Evolutionary conservation across 345 rosid species (phyloP).

Genomic region (Populus alba): DNA sequence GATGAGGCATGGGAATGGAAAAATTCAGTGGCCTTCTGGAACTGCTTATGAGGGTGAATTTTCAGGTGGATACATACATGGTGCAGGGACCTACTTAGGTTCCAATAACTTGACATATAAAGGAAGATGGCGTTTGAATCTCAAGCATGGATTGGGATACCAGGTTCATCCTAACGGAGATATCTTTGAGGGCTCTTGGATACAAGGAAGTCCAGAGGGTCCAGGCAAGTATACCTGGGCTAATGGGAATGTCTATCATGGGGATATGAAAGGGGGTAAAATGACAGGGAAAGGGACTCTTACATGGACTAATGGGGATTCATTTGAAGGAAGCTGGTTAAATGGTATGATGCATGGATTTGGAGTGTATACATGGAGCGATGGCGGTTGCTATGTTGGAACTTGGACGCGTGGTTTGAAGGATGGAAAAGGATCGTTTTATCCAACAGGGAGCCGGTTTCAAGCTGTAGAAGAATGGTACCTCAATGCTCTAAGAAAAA

Average conservation of each 20-base stretch:
- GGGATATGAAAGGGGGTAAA: slow-evolving; percentile 93
- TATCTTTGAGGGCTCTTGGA: slow-evolving; percentile 90
- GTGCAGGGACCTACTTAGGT: slow-evolving; percentile 60
- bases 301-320: slow-evolving; percentile 77
- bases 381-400: slow-evolving; percentile 84
- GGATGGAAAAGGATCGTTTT: slow-evolving; percentile 94
- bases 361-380: slow-evolving; percentile 90
- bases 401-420: slow-evolving; percentile 93
- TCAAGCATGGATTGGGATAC: slow-evolving; percentile 86
- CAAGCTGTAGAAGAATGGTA: slow-evolving; percentile 71
- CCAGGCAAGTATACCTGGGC: slow-evolving; percentile 93
- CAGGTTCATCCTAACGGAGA: slow-evolving; percentile 79
- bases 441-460: slow-evolving; percentile 73
- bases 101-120: slow-evolving; percentile 54
- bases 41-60: slow-evolving; percentile 81
- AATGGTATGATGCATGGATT: slow-evolving; percentile 94
- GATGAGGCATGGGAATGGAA: slow-evolving; percentile 84
- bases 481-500: slow-evolving; percentile 71
- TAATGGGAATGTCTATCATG: slow-evolving; percentile 67
- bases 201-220: slow-evolving; percentile 83
- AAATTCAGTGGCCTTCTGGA: slow-evolving; percentile 72
- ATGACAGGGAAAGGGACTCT: slow-evolving; percentile 94
- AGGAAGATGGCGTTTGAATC: slow-evolving; percentile 90
- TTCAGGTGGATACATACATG: slow-evolving; percentile 84
- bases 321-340: slow-evolving; percentile 91